Evolutionary conservation across 352 stramenopile species (phyloP).

Genomic region (Pseudoperonospora humuli): DNA sequence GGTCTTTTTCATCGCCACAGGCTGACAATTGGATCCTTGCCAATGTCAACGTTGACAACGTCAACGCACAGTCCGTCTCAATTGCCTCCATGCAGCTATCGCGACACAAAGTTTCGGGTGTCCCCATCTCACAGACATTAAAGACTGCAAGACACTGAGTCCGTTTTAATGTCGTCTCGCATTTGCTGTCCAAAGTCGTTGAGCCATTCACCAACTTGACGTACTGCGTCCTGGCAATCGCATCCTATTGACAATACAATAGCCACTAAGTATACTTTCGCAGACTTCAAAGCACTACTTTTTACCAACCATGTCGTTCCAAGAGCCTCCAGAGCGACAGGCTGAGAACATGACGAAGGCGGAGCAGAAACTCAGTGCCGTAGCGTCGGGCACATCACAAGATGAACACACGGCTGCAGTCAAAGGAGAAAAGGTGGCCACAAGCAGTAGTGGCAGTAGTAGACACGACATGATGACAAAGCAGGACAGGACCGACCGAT

Average conservation of each 20-base stretch:
- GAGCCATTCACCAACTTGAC: slow-evolving; percentile 21
- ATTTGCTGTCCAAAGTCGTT: slow-evolving; percentile 20
- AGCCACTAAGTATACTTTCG: too few relatives aligned
- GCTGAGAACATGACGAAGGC: slow-evolving; percentile 45
- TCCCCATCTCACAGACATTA: slow-evolving; percentile 62
- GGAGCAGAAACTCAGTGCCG: slow-evolving; percentile 45
- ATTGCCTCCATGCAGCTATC: slow-evolving; percentile 35
- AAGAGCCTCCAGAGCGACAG: slow-evolving; percentile 41
- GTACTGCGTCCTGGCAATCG: slow-evolving; percentile 29
- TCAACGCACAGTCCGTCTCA: slow-evolving; percentile 32
- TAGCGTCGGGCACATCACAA: slow-evolving; percentile 44
- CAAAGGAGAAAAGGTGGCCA: neutral
- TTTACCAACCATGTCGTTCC: slow-evolving; percentile 36
- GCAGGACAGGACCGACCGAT: neutral
- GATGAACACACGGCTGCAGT: slow-evolving; percentile 26
- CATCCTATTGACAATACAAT: too few relatives aligned
- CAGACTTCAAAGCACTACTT: neutral
- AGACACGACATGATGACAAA: slow-evolving; percentile 12
- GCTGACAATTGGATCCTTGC: slow-evolving; percentile 11
- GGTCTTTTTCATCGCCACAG: slow-evolving; percentile 23
- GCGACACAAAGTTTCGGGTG: slow-evolving; percentile 47
- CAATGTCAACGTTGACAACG: slow-evolving; percentile 7
- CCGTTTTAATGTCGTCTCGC: slow-evolving; percentile 28
- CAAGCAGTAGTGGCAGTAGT: slow-evolving; percentile 7
- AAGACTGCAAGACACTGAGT: slow-evolving; percentile 54